Evolutionary conservation across 352 stramenopile species (phyloP), one percentile per base, ranked within the genome.

Genomic region (Globisporangium orthogonon): DNA sequence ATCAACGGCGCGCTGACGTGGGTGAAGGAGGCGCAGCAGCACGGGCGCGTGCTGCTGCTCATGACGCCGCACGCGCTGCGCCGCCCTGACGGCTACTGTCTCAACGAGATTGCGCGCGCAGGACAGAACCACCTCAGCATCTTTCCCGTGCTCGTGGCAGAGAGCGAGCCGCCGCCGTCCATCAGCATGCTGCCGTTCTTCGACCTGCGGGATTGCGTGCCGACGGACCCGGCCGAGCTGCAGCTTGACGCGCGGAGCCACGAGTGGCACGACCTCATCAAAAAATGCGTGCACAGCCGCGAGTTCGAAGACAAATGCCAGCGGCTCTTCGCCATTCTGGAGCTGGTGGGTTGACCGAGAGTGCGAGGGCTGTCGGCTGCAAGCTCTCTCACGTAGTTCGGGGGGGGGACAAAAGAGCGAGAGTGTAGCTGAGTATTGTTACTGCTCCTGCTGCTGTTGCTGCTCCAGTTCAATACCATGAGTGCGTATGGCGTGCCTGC

Each of bases 21-120:
- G 74, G 76, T 87, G 30, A 83, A 86, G 23, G 78, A 91, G 31
- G 81, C 78, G 6, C 74, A 85, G 54, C 59, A 82, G 52, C 75
- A 91, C 52, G 81, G 81, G 23, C 78, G 81, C 50, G 78, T 91
- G 41, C 62, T 91, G 52, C 66, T 91, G 59, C 61, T 91, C 61
- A 91, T 91, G 81, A 91, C 81, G 41, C 81, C 81, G 29, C 81
- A 91, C 56, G 81, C 81, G 7, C 69, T 91, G 49, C 76, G 81
- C 13, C 69, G 81, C 2, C 81, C 81, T 0, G 78, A 91, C 58
- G 81, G 81, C 29, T 91, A 89, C 60, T 91, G 81, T 39, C 73
- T 91, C 54, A 91, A 91, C 60, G 81, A 91, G 65, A 82, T 91
- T 17, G 76, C 81, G 9, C 75, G 78, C 40, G 81, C 81, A 11